Conservation (phyloP, 768 basidiomycete genomes). For the Lentinula lateritia region DNA sequence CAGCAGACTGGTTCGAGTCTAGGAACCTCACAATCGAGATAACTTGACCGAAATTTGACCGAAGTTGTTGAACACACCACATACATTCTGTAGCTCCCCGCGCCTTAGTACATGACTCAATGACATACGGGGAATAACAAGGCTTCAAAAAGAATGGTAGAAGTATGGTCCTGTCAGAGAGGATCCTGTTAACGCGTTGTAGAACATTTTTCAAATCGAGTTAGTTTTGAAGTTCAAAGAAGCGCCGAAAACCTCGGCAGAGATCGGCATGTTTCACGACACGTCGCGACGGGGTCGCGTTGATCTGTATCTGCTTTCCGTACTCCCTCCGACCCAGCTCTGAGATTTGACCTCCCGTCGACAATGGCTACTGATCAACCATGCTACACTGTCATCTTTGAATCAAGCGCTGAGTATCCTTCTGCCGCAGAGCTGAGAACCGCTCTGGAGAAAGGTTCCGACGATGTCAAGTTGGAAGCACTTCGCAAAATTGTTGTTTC, state of each 20-base stretch:
- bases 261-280: neutral
- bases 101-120: no score
- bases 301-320: neutral
- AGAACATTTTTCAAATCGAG: no score
- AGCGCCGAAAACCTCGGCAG: neutral
- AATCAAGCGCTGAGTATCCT: constrained; percentile 68
- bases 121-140: no score
- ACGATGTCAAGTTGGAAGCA: constrained; percentile 95
- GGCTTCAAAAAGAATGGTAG: no score
- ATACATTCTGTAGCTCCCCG: no score
- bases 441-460: constrained; percentile 88
- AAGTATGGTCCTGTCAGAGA: no score
- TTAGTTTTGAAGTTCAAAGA: no score
- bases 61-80: no score
- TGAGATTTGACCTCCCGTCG: neutral
- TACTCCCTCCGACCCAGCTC: neutral
- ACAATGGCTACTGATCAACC: constrained; percentile 45
- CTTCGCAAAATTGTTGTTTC: constrained; percentile 90
- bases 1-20: no score
- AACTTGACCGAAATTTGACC: no score
- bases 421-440: constrained; percentile 79
- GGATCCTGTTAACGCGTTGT: no score
- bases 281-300: neutral
- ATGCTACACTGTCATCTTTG: constrained; percentile 77
- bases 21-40: no score